Evolutionary conservation across 2,329 filamentous ascomycete species (phyloP).

Genomic region (Ophiostoma pallidulum): DNA sequence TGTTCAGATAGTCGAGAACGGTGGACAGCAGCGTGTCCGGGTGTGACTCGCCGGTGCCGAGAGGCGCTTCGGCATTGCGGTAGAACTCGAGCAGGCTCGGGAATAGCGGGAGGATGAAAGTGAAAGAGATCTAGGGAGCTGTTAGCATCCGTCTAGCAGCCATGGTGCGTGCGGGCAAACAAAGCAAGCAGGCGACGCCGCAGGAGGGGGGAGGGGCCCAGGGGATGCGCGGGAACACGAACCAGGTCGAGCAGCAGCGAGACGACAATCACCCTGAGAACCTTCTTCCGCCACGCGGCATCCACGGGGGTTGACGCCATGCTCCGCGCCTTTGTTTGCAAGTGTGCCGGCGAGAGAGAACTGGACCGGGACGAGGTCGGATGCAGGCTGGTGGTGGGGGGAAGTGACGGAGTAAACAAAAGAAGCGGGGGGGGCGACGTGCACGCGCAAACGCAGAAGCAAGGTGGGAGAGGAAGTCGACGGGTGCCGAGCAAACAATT

Average conservation of each 20-base stretch:
- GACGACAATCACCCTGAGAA: conserved; percentile 78
- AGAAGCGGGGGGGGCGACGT: too few relatives aligned
- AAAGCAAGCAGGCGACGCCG: not conserved
- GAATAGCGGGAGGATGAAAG: conserved; percentile 94
- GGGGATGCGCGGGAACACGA: conserved; percentile 24
- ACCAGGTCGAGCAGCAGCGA: conserved; percentile 87
- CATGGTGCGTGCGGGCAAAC: too few relatives aligned
- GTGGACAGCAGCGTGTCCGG: conserved; percentile 62
- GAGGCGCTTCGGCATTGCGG: conserved; percentile 64
- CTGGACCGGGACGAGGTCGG: not conserved
- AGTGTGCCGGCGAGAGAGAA: not conserved
- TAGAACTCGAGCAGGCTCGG: conserved; percentile 95
- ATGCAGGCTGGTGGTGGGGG: not conserved
- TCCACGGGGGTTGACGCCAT: conserved; percentile 37
- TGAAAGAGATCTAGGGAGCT: conserved; percentile 74
- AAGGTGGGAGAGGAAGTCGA: too few relatives aligned
- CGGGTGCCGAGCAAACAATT: conserved; percentile 1
- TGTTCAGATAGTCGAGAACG: conserved; percentile 74
- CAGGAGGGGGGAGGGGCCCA: not conserved
- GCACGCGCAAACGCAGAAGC: not conserved
- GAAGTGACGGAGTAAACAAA: too few relatives aligned
- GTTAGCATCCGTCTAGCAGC: too few relatives aligned
- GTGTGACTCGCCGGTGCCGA: conserved; percentile 27
- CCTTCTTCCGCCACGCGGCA: conserved; percentile 59
- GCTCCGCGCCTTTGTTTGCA: conserved; percentile 16